Conservation (phyloP, 2,329 filamentous ascomycete genomes). For the Zasmidium angulare region DNA sequence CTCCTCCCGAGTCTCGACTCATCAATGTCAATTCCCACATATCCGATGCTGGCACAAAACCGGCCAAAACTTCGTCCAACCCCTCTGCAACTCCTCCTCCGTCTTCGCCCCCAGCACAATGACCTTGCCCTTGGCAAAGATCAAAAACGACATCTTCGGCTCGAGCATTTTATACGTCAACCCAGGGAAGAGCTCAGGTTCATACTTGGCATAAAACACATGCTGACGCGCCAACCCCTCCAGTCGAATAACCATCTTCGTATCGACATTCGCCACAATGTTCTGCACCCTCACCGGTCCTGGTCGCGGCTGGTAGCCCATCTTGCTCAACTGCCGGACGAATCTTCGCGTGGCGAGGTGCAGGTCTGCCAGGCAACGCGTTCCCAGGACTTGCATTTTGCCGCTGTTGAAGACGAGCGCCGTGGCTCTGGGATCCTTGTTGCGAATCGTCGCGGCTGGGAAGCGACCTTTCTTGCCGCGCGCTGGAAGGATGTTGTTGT, state of each 20-base stretch:
- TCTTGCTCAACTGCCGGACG: conserved; percentile 86
- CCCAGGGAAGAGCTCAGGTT: conserved; percentile 86
- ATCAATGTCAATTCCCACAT: neutral
- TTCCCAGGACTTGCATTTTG: conserved; percentile 92
- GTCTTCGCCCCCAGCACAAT: conserved; percentile 86
- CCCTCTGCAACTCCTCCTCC: conserved; percentile 68
- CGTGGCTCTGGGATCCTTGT: conserved; percentile 85
- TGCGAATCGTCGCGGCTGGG: conserved; percentile 88
- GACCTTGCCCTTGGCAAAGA: conserved; percentile 83
- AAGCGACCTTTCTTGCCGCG: conserved; percentile 57
- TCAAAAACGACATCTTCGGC: conserved; percentile 62
- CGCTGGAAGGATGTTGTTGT: conserved; percentile 81
- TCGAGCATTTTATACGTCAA: conserved; percentile 93
- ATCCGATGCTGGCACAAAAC: neutral
- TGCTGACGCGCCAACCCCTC: conserved; percentile 76
- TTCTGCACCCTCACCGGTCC: conserved; percentile 94
- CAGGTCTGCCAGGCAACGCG: conserved; percentile 84
- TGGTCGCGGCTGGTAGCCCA: conserved; percentile 88
- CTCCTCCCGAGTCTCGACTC: neutral
- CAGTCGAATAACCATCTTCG: conserved; percentile 85
- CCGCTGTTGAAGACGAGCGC: conserved; percentile 84
- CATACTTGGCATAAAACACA: conserved; percentile 79
- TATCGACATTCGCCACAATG: conserved; percentile 85
- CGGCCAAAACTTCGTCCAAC: neutral
- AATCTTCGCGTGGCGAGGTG: conserved; percentile 86